Conservation (phyloP, 2,329 filamentous ascomycete genomes). For the Rhytidhysteron rufulum region DNA sequence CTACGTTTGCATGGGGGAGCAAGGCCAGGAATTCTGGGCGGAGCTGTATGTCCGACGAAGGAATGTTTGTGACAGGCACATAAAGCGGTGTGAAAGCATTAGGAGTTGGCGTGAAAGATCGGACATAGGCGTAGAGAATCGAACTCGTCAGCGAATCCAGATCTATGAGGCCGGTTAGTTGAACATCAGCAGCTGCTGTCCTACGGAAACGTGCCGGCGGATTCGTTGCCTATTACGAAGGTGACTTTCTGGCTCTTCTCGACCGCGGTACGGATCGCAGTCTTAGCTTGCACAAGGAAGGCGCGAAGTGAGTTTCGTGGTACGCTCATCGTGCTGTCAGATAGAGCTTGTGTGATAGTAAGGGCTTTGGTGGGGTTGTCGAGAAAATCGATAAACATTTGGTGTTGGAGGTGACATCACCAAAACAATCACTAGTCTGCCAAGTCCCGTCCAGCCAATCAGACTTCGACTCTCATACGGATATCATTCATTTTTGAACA, state of each 20-base stretch:
- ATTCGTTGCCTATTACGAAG: constrained; percentile 53
- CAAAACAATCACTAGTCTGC: too few species aligned
- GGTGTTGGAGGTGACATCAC: too few species aligned
- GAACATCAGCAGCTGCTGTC: not conserved
- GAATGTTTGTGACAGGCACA: constrained; percentile 71
- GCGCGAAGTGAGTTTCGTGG: constrained; percentile 44
- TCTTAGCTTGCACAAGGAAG: constrained; percentile 45
- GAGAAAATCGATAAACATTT: too few species aligned
- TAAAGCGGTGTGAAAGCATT: constrained; percentile 52
- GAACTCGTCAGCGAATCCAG: constrained; percentile 77
- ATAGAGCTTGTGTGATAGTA: too few species aligned
- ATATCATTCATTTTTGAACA: too few species aligned
- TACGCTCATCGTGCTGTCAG: constrained; percentile 36
- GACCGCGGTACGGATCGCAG: constrained; percentile 38
- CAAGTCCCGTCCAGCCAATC: too few species aligned
- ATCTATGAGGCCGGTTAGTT: constrained; percentile 48
- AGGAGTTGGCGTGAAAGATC: constrained; percentile 52
- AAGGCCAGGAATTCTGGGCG: constrained; percentile 69
- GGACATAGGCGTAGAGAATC: constrained; percentile 70
- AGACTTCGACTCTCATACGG: too few species aligned
- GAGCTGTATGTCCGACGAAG: constrained; percentile 63
- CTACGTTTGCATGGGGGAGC: constrained; percentile 58
- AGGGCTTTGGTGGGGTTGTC: constrained; percentile 4
- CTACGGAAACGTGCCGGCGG: constrained; percentile 37
- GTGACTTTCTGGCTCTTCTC: constrained; percentile 40